Base-by-base conservation (phyloP, 306 rosid genomes). In the Lotus japonicus region DNA sequence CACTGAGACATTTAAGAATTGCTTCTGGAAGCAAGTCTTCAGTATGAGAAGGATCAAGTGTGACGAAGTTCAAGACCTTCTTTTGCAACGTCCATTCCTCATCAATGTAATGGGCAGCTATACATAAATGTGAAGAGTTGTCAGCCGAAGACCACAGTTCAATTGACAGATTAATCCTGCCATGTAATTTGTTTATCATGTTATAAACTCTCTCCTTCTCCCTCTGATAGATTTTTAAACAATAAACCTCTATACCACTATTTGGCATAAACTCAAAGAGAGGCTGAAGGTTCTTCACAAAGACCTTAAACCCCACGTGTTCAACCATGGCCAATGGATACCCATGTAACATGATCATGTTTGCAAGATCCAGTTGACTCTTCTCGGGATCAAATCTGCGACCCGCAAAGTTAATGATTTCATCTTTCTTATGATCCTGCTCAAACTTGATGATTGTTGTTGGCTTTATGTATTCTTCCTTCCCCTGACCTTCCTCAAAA, bases 281-380 rank as follows among this genome's bases (percentile, higher is more conserved):
- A 1, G 99, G 99, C 82, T 94, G 99, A 58, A 94, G 90, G 76
- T 90, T 90, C 89, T 94, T 94, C 60, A 88, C 95, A 81, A 94
- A 94, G 69, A 90, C 99, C 82, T 88, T 89, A 87, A 94, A 94
- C 65, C 97, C 95, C 7, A 88, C 96, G 58, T 94, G 90, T 71
- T 94, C 97, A 72, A 82, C 89, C 87, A 94, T 85, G 71, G 84
- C 60, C 72, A 88, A 61, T 9, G 97, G 97, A 68, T 94, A 94
- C 53, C 96, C 99, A 77, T 90, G 97, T 61, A 85, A 72, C 66
- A 94, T 88, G 60, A 90, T 85, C 99, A 94, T 94, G 65, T 85
- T 92, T n/a, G 96, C 96, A 44, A 94, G 99, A 87, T 94, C 99
- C 74, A 62, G 66, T 58, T 73, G 97, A 85, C 99, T 94, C 69